Conservation (phyloP, 2,329 filamentous ascomycete genomes). For the Xylaria sp. region DNA sequence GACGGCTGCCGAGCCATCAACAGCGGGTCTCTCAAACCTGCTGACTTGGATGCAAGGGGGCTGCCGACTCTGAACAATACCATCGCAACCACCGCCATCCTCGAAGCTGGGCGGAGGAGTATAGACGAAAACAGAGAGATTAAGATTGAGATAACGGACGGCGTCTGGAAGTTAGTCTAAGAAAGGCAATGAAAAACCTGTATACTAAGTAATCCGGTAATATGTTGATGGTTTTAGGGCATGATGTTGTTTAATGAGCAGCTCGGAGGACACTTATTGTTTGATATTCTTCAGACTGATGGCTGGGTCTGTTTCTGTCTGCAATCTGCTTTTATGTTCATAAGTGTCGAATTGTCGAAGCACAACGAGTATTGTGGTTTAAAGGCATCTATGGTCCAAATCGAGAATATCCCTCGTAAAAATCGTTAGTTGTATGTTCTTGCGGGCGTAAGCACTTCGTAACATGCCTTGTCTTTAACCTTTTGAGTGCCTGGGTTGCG, state of each 20-base stretch:
- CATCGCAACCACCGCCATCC: conserved; percentile 88
- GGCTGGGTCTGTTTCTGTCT: not conserved
- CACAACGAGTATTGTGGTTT: not conserved
- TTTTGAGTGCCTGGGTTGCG: not conserved
- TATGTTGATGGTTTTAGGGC: not conserved
- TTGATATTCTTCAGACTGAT: not conserved
- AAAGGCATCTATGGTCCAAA: not conserved
- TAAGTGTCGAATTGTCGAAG: not conserved
- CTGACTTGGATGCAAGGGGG: conserved; percentile 81
- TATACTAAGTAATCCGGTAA: conserved; percentile 11
- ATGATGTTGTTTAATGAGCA: not conserved
- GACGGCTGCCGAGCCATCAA: conserved; percentile 86
- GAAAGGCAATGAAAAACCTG: not conserved
- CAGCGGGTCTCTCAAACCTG: conserved; percentile 75
- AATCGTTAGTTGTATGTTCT: not conserved
- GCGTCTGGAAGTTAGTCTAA: conserved; percentile 73
- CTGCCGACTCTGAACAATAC: conserved; percentile 90
- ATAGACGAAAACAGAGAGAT: conserved; percentile 85
- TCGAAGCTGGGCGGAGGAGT: conserved; percentile 86
- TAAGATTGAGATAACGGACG: conserved; percentile 74
- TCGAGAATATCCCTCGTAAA: not conserved
- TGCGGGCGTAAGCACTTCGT: not conserved
- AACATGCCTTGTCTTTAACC: not conserved
- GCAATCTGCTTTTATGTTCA: not conserved
- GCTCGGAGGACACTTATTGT: not conserved